Percentiles rank a stretch among this genome's conserved stretches.
These are phyloP conservation scores for Aegilops tauschii DNA, from an alignment of 176 grass and related monocot species.

Conservation along the genomic window DNA sequence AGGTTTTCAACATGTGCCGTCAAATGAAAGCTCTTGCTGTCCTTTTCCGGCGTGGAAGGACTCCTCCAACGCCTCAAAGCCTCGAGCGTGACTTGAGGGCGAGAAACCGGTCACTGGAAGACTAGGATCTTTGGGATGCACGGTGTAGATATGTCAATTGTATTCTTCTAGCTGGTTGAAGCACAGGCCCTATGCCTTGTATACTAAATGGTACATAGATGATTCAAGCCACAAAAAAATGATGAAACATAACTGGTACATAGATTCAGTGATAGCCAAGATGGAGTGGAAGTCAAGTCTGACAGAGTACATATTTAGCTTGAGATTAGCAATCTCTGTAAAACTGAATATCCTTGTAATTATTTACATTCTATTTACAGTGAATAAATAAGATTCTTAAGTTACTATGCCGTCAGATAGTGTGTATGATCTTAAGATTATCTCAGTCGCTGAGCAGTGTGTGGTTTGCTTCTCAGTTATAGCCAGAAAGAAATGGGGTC, in stretches of 20 bases:
- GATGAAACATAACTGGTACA: background rate
- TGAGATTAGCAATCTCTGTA: slow-evolving; percentile 5
- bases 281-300: slow-evolving; percentile 13
- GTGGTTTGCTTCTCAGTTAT: no score
- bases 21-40: slow-evolving; percentile 83
- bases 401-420: no score
- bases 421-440: no score
- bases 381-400: slow-evolving; percentile 38
- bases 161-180: slow-evolving; percentile 43
- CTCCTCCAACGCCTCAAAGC: slow-evolving; percentile 70
- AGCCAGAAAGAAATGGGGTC: background rate
- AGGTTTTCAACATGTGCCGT: slow-evolving; percentile 85
- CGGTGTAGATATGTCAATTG: slow-evolving; percentile 31
- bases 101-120: slow-evolving; percentile 80
- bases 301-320: slow-evolving; percentile 6
- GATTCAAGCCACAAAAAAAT: background rate
- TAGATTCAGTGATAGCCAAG: slow-evolving; percentile 25
- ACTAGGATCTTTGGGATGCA: slow-evolving; percentile 38
- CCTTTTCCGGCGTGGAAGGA: slow-evolving; percentile 70
- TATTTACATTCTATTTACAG: slow-evolving; percentile 26
- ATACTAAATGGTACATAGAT: slow-evolving; percentile 34
- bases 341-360: slow-evolving; percentile 32
- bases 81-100: slow-evolving; percentile 75
- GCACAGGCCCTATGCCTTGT: slow-evolving; percentile 33
- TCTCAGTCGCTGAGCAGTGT: no score